Base-by-base conservation (phyloP, 2,329 filamentous ascomycete species). In the Colletotrichum euphorbiae region DNA sequence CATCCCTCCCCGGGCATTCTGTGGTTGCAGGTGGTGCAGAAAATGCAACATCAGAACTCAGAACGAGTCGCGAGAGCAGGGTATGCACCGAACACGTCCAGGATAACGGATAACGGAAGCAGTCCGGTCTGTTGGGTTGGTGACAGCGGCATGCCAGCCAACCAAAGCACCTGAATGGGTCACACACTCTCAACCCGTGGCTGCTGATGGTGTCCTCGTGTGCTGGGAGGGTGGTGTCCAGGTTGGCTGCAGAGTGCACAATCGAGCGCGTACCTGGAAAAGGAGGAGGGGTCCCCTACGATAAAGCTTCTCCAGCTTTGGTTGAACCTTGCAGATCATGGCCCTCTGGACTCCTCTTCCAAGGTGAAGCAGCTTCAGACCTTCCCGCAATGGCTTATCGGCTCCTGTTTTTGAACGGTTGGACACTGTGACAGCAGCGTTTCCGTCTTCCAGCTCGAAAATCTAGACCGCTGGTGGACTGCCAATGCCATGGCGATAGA, bases 131-230 rank as follows among this genome's bases (percentile, higher is more conserved):
- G 33, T 66, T 48, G 33, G 66, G 33, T 66, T 48, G 33, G 66
- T 45, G 66, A 65, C 55, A 66, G 66, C 66, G 55, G 48, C 61
- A 50, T 60, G 33, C 54, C 66, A 69, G 46, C 66, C 66, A 69
- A 69, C 54, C 66, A 60, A 15, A 36, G n/a, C 36, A 21, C 52
- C 51, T 46, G 42, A 57, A 21, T 36, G 17, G 46, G 54, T 54
- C 60, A 33, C 60, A 24, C 50, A 24, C 36, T 50, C 7, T 52
- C 46, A 36, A 36, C 46, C 21, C 5, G 33, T 50, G 55, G 33
- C 36, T 54, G 17, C 61, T 66, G 66, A 55, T 43, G 66, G 66
- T 66, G 61, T 69, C 61, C 42, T 66, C 48, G 61, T 66, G 61
- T 61, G 50, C 36, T 43, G 61, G 7, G 38, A 24, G 40, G 28